Percentiles rank a stretch among this genome's conserved stretches.
phyloP scores from a whole-genome alignment of 768 basidiomycete genomes.

The Boletus vinaceobasis region DNA sequence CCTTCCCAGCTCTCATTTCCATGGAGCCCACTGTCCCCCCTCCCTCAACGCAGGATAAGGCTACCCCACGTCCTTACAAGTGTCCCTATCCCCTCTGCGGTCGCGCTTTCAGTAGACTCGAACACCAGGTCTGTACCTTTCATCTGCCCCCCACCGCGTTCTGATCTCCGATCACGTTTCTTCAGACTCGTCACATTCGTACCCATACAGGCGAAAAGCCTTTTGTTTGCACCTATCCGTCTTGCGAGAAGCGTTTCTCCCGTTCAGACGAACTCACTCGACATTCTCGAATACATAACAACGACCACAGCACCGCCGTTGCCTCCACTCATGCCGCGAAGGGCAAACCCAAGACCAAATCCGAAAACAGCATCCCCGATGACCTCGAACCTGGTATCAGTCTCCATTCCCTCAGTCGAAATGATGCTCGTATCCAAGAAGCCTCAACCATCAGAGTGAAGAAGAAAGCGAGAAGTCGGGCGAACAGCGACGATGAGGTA shows the following conservation, averaged over 20 bases:
- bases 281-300: slow-evolving; percentile 90
- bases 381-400: slow-evolving; percentile 24
- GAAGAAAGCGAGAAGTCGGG: slow-evolving; percentile 77
- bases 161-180: slow-evolving; percentile 15
- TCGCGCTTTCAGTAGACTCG: slow-evolving; percentile 92
- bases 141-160: slow-evolving; percentile 7
- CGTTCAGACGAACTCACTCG: slow-evolving; percentile 98
- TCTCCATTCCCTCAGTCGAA: slow-evolving; percentile 24
- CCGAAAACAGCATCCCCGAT: slow-evolving; percentile 23
- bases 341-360: slow-evolving; percentile 29
- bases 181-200: slow-evolving; percentile 92
- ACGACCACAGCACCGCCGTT: slow-evolving; percentile 39
- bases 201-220: slow-evolving; percentile 99
- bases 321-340: slow-evolving; percentile 24
- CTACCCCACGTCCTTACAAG: slow-evolving; percentile 80
- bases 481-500: slow-evolving; percentile 84
- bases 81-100: slow-evolving; percentile 91
- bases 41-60: slow-evolving; percentile 34
- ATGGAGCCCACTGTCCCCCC: slow-evolving; percentile 22
- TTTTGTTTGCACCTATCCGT: slow-evolving; percentile 84
- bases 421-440: slow-evolving; percentile 22
- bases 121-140: slow-evolving; percentile 75
- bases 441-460: slow-evolving; percentile 42
- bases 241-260: slow-evolving; percentile 98
- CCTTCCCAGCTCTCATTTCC: slow-evolving; percentile 11